Evolutionary conservation across 805 yeast species (phyloP), one percentile per base, ranked within the genome.

Genomic region (Sungouiella blattae): DNA sequence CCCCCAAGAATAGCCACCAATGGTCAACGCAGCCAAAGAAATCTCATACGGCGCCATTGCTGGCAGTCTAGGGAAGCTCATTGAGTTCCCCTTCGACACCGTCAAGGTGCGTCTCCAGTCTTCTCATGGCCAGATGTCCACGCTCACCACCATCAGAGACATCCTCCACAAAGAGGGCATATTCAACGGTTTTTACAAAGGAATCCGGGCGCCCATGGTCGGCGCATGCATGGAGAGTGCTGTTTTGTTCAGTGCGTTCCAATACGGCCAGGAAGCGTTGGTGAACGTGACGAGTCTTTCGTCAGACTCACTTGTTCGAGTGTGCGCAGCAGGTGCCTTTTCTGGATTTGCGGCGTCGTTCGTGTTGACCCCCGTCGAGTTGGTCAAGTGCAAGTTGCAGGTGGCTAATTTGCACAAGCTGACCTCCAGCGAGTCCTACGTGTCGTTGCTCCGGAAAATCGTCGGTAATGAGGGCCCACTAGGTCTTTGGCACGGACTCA

Each of bases 141-240:
- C 96, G 0, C 40, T 71, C 40, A 80, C 80, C 42, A 83, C 93
- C 55, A 76, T 89, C 28, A 51, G 48, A 27, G 64, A 75, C 42
- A 85, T 94, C 0, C 72, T 77, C 39, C 43, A 45, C 2, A 67
- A 73, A 15, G 97, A 89, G 53, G 97, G 97, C 0, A 16, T 64
- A 6, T 35, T 83, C 16, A 53, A 63, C 28, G 96, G 96, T 3
- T 83, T 89, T 49, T 89, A 85, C 53, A 77, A 69, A 52, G 89
- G 98, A 1, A 57, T 91, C 5, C 60, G 78, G 9, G 85, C 95
- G 0, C 98, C 98, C 0, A 62, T 89, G 30, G 54, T 83, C 16
- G 97, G 97, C 1, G 96, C 97, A 0, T 83, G 94, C n/a, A 67
- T 86, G 31, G 98, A 91, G 57, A 83, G 81, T 36, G 88, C 96